Base-by-base conservation (phyloP, 495 filamentous ascomycete genomes). In the Cetradonia linearis region DNA sequence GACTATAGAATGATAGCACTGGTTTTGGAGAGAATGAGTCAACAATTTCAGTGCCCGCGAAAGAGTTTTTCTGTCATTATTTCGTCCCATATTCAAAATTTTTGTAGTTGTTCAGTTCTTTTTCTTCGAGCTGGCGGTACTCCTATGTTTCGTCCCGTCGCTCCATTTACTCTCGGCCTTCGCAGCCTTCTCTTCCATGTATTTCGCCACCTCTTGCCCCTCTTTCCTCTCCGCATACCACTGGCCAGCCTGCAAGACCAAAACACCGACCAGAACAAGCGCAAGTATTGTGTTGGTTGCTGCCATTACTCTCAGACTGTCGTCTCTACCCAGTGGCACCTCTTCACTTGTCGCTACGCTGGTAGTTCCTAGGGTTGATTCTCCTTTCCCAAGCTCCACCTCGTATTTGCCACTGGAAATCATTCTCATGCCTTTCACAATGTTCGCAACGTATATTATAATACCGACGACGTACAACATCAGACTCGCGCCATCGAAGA, bases 221-320 rank as follows among this genome's bases (percentile, higher is more conserved):
- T 96, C 90, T 81, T 93, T 95, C 63, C 84, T 76, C 80, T 96
- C 90, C 30, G 94, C 93, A 76, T 98, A 98, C 93, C 93, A 98
- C 78, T 97, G 92, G 14, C 94, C 93, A 9, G 89, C 91, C 82
- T 98, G 94, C 68, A 98, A 75, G 34, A 94, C 88, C 62, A 98
- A 67, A 31, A 98, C 88, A 4, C 93, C 93, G 0, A 96, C 83
- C 55, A 97, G 71, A 30, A 98, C 89, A 42, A 98, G 76, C 54
- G 91, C 93, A 44, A 96, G 67, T 64, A 98, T 98, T 3, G 92
- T 96, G 70, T 97, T 94, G 71, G 88, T 96, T 31, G 93, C 93
- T n/a, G 89, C 85, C 62, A 96, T 73, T 31, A 98, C 93, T 76
- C 85, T 86, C 62, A 98, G 71, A 50, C 81, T 89, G 69, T 98